phyloP scores from a whole-genome alignment of 2,329 filamentous ascomycete species.

The Cytospora paraplurivora region DNA sequence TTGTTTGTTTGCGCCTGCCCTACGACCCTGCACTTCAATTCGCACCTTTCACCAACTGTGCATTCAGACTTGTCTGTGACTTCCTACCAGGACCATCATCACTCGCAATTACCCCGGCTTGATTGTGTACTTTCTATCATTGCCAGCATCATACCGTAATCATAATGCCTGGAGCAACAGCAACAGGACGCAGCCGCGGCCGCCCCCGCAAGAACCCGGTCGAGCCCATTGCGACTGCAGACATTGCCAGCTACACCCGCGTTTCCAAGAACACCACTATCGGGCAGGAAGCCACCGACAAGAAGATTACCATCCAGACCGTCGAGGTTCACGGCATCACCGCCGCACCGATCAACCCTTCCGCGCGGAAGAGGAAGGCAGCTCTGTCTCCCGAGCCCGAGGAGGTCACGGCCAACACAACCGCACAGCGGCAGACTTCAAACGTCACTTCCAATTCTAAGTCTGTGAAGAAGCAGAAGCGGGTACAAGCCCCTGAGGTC shows the following conservation, averaged over 20 bases:
- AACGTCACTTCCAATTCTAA: conserved; percentile 2
- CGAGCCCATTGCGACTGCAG: conserved; percentile 25
- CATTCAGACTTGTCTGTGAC: background rate
- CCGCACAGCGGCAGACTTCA: conserved; percentile 9
- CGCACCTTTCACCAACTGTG: conserved; percentile 5
- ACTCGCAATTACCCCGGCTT: conserved; percentile 1
- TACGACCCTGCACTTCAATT: conserved; percentile 4
- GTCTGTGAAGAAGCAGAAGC: conserved; percentile 22
- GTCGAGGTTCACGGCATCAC: conserved; percentile 31
- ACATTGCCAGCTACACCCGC: conserved; percentile 49
- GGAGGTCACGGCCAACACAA: conserved; percentile 14
- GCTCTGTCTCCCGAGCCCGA: conserved; percentile 36
- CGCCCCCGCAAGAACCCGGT: conserved; percentile 25
- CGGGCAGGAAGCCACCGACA: conserved; percentile 34
- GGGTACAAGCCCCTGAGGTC: conserved; percentile 22
- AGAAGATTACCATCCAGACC: conserved; percentile 36
- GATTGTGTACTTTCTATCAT: background rate
- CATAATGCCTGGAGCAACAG: conserved; percentile 23
- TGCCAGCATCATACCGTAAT: background rate
- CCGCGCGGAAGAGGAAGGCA: conserved; percentile 42
- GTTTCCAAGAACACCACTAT: conserved; percentile 46
- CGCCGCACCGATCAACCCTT: conserved; percentile 31
- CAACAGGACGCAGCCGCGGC: conserved; percentile 16
- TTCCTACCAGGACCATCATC: conserved; percentile 4
- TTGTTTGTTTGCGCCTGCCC: background rate